A percentile compares a stretch with the other conserved stretches of the same genome.
Conservation (phyloP, 2,329 filamentous ascomycete species). For the Cladosporium sp. region DNA sequence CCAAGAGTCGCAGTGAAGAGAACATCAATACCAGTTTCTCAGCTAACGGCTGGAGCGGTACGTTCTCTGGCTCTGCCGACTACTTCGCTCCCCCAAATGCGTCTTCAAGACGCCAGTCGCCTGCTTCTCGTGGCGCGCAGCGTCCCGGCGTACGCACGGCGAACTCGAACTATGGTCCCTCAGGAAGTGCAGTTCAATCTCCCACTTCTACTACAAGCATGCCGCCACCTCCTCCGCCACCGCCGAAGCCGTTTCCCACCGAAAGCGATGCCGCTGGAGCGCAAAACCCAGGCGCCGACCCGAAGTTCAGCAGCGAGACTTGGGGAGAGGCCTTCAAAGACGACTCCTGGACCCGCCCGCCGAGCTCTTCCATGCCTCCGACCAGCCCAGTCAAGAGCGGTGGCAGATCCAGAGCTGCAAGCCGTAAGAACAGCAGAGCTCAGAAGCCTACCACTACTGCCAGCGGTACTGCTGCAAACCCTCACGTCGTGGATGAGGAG, state of each 20-base stretch:
- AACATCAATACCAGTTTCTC: constrained; percentile 49
- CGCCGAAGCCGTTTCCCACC: constrained; percentile 18
- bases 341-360: constrained; percentile 34
- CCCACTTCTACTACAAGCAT: constrained; percentile 3
- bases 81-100: constrained; percentile 35
- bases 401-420: constrained; percentile 28
- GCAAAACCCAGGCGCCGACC: constrained; percentile 19
- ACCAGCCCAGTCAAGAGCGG: constrained; percentile 20
- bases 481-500: constrained; percentile 30
- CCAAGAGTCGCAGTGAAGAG: constrained; percentile 45
- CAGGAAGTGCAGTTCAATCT: constrained; percentile 2
- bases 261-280: constrained; percentile 20
- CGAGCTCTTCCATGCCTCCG: constrained; percentile 19
- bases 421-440: constrained; percentile 23
- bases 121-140: constrained; percentile 1
- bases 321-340: constrained; percentile 45
- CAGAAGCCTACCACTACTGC: constrained; percentile 15
- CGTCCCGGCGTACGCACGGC: constrained; percentile 6
- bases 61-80: constrained; percentile 40
- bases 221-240: constrained; percentile 13
- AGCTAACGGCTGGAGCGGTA: constrained; percentile 43
- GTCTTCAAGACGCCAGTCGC: constrained; percentile 13
- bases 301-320: constrained; percentile 38
- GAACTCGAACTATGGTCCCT: constrained; percentile 3
- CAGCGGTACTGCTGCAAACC: constrained; percentile 19